Evolutionary conservation across 192 early-diverging fungal species (phyloP).

Genomic region (Gamsiella multidivaricata): DNA sequence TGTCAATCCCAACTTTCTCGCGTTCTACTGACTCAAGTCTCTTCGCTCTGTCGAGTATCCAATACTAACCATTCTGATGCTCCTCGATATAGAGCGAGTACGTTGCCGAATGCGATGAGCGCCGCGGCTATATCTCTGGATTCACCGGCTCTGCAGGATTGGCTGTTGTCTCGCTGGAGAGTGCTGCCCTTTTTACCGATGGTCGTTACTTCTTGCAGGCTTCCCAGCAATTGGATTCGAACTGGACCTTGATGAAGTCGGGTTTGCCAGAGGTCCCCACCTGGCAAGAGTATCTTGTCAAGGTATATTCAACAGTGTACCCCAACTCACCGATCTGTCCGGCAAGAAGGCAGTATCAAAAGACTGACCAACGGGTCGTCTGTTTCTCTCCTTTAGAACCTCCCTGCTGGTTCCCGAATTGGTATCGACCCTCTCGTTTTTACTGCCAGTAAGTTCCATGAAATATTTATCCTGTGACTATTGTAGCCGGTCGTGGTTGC

Average conservation of each 20-base stretch:
- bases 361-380: not conserved
- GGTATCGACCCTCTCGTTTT: constrained; percentile 93
- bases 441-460: constrained; percentile 68
- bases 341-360: not conserved
- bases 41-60: not conserved
- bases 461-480: not conserved
- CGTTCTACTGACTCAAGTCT: too few relatives aligned
- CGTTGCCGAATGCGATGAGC: constrained; percentile 87
- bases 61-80: not conserved
- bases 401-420: constrained; percentile 82
- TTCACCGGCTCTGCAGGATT: constrained; percentile 98
- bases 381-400: constrained; percentile 53
- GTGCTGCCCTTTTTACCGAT: constrained; percentile 94
- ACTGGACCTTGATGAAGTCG: constrained; percentile 96
- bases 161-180: constrained; percentile 83
- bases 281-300: constrained; percentile 88
- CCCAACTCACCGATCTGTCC: too few relatives aligned
- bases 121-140: constrained; percentile 92
- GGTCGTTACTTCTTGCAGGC: constrained; percentile 99
- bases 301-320: constrained; percentile 59
- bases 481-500: not conserved
- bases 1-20: not conserved
- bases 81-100: constrained; percentile 84
- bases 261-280: constrained; percentile 89
- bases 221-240: constrained; percentile 86